These are phyloP conservation scores for Phytophthora macrochlamydospora DNA, from an alignment of 352 stramenopile species.

Conservation along the genomic window DNA sequence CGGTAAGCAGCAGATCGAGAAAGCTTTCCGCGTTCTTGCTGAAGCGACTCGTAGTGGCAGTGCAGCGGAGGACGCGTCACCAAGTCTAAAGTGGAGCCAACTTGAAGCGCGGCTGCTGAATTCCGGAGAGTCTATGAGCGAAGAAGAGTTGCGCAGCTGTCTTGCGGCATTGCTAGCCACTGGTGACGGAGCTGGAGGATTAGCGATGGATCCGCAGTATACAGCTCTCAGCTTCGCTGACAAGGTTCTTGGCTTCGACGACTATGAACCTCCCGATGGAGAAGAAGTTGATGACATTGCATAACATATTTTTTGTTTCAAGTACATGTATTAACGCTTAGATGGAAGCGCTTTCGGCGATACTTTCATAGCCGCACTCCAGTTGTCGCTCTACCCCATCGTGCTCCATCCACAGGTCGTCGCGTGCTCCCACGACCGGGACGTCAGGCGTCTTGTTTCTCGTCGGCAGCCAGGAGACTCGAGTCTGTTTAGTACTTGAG, in stretches of 20 bases:
- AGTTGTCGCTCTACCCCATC: slow-evolving; percentile 28
- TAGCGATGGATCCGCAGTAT: slow-evolving; percentile 56
- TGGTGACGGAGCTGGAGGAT: slow-evolving; percentile 23
- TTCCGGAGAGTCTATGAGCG: slow-evolving; percentile 78
- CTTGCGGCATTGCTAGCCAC: slow-evolving; percentile 70
- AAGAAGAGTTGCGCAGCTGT: slow-evolving; percentile 84
- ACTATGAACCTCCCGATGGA: slow-evolving; percentile 56
- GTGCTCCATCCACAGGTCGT: slow-evolving; percentile 25
- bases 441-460: not conserved
- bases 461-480: slow-evolving; percentile 12
- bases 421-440: slow-evolving; percentile 1
- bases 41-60: slow-evolving; percentile 3
- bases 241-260: slow-evolving; percentile 90
- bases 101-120: slow-evolving; percentile 70
- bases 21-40: slow-evolving; percentile 69
- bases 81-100: slow-evolving; percentile 61
- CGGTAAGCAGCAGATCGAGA: slow-evolving; percentile 77
- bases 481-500: slow-evolving; percentile 4
- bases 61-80: slow-evolving; percentile 11
- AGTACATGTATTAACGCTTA: slow-evolving; percentile 16
- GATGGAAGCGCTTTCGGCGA: slow-evolving; percentile 19
- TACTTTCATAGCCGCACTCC: slow-evolving; percentile 20
- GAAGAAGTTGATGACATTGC: not conserved
- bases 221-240: slow-evolving; percentile 75
- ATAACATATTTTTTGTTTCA: slow-evolving; percentile 5